Conservation (phyloP, 495 filamentous ascomycete species). For the Penicillium samsonianum region DNA sequence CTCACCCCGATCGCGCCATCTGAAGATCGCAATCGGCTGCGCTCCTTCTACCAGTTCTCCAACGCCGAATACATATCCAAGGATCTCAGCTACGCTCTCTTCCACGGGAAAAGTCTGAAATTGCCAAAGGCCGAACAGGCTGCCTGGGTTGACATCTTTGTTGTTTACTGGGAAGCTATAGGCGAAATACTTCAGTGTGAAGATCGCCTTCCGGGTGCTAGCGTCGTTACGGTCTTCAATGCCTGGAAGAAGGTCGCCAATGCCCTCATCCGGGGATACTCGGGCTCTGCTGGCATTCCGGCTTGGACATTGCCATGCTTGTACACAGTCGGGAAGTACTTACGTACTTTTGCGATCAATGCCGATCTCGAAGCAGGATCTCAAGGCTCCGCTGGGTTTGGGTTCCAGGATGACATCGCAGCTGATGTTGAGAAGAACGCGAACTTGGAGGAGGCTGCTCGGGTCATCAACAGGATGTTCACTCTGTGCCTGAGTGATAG, state of each 20-base stretch:
- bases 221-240: slow-evolving; percentile 76
- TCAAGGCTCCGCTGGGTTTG: slow-evolving; percentile 39
- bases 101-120: slow-evolving; percentile 53
- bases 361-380: slow-evolving; percentile 64
- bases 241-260: slow-evolving; percentile 80
- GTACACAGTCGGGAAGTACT: slow-evolving; percentile 78
- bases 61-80: slow-evolving; percentile 59
- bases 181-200: slow-evolving; percentile 65
- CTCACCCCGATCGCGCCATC: slow-evolving; percentile 64
- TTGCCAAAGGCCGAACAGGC: slow-evolving; percentile 63
- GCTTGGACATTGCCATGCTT: slow-evolving; percentile 89
- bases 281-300: slow-evolving; percentile 60
- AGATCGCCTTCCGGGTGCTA: slow-evolving; percentile 45
- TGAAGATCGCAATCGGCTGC: slow-evolving; percentile 57
- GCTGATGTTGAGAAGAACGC: slow-evolving; percentile 70
- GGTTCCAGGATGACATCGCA: slow-evolving; percentile 75
- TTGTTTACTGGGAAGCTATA: slow-evolving; percentile 77
- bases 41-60: slow-evolving; percentile 58
- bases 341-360: slow-evolving; percentile 83
- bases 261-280: slow-evolving; percentile 72
- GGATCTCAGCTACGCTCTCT: slow-evolving; percentile 63
- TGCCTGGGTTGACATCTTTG: slow-evolving; percentile 82
- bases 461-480: slow-evolving; percentile 86
- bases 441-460: slow-evolving; percentile 84
- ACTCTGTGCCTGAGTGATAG: slow-evolving; percentile 83